These are phyloP conservation scores for Zygosaccharomyces sapae DNA, from an alignment of 1,139 yeast genomes.

Conservation along the genomic window DNA sequence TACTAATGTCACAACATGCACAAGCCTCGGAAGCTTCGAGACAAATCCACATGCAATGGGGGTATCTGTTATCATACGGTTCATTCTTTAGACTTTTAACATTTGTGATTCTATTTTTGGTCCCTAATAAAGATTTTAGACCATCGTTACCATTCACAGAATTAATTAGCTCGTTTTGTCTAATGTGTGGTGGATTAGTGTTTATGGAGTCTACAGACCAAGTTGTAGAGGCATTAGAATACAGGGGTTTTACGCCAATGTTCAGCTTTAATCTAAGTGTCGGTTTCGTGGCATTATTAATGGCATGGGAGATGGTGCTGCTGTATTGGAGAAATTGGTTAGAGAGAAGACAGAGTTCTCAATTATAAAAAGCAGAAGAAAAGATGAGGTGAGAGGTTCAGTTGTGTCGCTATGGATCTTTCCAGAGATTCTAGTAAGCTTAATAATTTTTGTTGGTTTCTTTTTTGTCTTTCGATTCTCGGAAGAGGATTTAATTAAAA, in stretches of 20 bases:
- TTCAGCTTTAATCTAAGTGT: conserved; percentile 82
- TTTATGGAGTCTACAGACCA: conserved; percentile 92
- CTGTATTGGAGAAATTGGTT: conserved; percentile 61
- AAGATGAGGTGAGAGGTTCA: not conserved
- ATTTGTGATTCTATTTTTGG: conserved; percentile 52
- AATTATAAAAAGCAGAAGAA: not conserved
- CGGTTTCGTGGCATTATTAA: conserved; percentile 71
- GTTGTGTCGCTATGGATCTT: no score
- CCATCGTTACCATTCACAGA: conserved; percentile 83
- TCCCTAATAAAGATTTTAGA: conserved; percentile 43
- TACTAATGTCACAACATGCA: conserved; percentile 90
- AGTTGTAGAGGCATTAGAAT: conserved; percentile 74
- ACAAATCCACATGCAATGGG: conserved; percentile 87
- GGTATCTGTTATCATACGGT: conserved; percentile 69
- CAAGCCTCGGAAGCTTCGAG: conserved; percentile 80
- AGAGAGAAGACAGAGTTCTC: conserved; percentile 9
- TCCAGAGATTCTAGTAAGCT: not conserved
- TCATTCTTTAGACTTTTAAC: conserved; percentile 72
- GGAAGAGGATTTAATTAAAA: no score
- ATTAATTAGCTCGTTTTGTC: conserved; percentile 67
- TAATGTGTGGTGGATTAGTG: conserved; percentile 82
- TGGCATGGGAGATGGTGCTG: conserved; percentile 84
- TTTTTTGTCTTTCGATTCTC: not conserved
- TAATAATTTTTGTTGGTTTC: not conserved
- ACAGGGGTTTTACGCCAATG: conserved; percentile 83